Percentiles rank a stretch among this genome's conserved stretches.
Evolutionary conservation across 306 rosid genomes (phyloP).

Genomic region (Fragaria iinumae): DNA sequence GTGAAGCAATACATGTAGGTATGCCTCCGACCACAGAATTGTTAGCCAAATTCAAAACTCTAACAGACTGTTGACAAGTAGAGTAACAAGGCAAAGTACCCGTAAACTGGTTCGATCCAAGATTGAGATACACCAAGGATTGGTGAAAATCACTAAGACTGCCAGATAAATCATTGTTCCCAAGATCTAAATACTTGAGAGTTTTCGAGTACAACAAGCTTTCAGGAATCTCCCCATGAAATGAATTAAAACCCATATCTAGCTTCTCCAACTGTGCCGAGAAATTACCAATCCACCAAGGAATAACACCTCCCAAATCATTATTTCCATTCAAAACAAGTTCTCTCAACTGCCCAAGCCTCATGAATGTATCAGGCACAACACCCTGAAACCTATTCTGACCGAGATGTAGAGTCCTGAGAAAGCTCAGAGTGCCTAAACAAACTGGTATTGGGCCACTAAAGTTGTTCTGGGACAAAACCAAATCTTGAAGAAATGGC

Average conservation of each 20-base stretch:
- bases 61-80: slow-evolving; percentile 63
- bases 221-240: slow-evolving; percentile 71
- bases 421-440: slow-evolving; percentile 53
- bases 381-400: slow-evolving; percentile 64
- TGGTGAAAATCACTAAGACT: slow-evolving; percentile 66
- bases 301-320: slow-evolving; percentile 65
- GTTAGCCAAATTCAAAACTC: slow-evolving; percentile 66
- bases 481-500: slow-evolving; percentile 48
- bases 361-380: slow-evolving; percentile 62
- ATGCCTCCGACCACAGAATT: slow-evolving; percentile 84
- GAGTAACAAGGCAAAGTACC: slow-evolving; percentile 94
- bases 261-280: slow-evolving; percentile 65
- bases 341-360: slow-evolving; percentile 55
- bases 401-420: slow-evolving; percentile 60
- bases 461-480: slow-evolving; percentile 68
- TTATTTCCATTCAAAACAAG: slow-evolving; percentile 71
- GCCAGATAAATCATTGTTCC: slow-evolving; percentile 56
- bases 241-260: slow-evolving; percentile 56
- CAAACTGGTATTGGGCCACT: slow-evolving; percentile 59
- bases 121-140: slow-evolving; percentile 66
- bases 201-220: slow-evolving; percentile 57
- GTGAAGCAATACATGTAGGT: slow-evolving; percentile 83
- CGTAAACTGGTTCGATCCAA: slow-evolving; percentile 77
- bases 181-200: slow-evolving; percentile 72
- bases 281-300: slow-evolving; percentile 85